Evolutionary conservation across 805 yeast species (phyloP).

Genomic region (Kodamaea fukazawae): DNA sequence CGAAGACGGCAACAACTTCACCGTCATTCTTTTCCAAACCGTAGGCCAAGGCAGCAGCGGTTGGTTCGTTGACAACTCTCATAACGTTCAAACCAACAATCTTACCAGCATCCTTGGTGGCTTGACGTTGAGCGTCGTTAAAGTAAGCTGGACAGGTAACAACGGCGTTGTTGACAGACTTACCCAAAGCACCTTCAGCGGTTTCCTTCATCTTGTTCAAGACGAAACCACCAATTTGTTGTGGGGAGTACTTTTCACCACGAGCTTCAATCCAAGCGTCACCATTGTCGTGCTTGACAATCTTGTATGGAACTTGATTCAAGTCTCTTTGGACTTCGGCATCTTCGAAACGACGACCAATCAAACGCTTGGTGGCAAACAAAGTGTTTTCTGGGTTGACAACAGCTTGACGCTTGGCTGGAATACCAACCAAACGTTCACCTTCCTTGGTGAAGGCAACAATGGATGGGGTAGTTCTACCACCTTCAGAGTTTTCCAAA

Average conservation of each 20-base stretch:
- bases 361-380: slow-evolving; percentile 91
- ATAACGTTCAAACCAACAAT: slow-evolving; percentile 90
- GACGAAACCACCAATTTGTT: slow-evolving; percentile 90
- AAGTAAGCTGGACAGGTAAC: slow-evolving; percentile 90
- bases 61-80: slow-evolving; percentile 88
- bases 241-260: slow-evolving; percentile 87
- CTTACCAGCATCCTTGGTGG: slow-evolving; percentile 96
- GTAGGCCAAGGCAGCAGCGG: slow-evolving; percentile 92
- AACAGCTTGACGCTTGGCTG: slow-evolving; percentile 95
- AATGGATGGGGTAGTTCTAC: slow-evolving; percentile 81
- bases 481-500: slow-evolving; percentile 69
- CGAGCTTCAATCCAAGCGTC: slow-evolving; percentile 96
- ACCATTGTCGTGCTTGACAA: slow-evolving; percentile 85
- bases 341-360: slow-evolving; percentile 90
- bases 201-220: slow-evolving; percentile 98
- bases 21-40: slow-evolving; percentile 82
- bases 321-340: slow-evolving; percentile 87
- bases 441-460: slow-evolving; percentile 93
- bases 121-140: slow-evolving; percentile 90
- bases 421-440: slow-evolving; percentile 88
- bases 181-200: slow-evolving; percentile 89
- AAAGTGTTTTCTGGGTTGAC: slow-evolving; percentile 92
- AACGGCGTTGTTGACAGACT: slow-evolving; percentile 83
- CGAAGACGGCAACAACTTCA: slow-evolving; percentile 92
- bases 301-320: slow-evolving; percentile 84